Conservation (phyloP, 805 yeast genomes). For the Zygotorulaspora danielsina region DNA sequence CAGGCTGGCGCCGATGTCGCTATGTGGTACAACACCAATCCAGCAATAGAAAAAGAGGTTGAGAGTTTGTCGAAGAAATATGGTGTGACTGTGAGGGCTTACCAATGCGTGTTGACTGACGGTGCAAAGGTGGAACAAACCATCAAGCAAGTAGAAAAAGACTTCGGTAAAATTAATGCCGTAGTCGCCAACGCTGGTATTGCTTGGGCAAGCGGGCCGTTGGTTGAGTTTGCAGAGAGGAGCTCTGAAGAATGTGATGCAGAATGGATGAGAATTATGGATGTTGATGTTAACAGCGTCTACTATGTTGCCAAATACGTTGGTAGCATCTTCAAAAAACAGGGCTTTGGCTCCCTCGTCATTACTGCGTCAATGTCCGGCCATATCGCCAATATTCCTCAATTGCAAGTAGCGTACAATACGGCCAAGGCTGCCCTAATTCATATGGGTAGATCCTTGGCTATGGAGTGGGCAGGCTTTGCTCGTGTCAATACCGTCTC, state of each 20-base stretch:
- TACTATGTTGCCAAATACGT: slow-evolving; percentile 72
- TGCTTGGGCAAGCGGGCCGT: slow-evolving; percentile 67
- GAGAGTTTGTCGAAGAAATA: slow-evolving; percentile 43
- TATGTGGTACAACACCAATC: slow-evolving; percentile 57
- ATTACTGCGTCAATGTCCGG: slow-evolving; percentile 89
- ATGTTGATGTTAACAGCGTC: slow-evolving; percentile 73
- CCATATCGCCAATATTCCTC: slow-evolving; percentile 83
- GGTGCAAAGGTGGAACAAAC: slow-evolving; percentile 22
- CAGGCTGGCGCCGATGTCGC: slow-evolving; percentile 87
- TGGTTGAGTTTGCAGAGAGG: slow-evolving; percentile 42
- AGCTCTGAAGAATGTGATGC: slow-evolving; percentile 43
- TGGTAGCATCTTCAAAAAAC: slow-evolving; percentile 68
- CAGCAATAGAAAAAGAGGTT: slow-evolving; percentile 36
- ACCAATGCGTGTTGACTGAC: slow-evolving; percentile 31
- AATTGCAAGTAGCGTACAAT: slow-evolving; percentile 81
- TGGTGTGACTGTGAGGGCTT: slow-evolving; percentile 58
- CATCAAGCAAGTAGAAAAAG: slow-evolving; percentile 44
- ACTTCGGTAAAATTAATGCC: slow-evolving; percentile 76
- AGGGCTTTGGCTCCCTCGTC: slow-evolving; percentile 71
- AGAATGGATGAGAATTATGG: slow-evolving; percentile 69
- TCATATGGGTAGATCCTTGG: slow-evolving; percentile 71
- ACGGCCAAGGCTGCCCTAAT: slow-evolving; percentile 80
- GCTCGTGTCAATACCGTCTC: slow-evolving; percentile 80
- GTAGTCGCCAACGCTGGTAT: slow-evolving; percentile 86
- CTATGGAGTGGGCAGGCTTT: slow-evolving; percentile 84